Percentiles rank a stretch among this genome's conserved stretches.
phyloP scores from a whole-genome alignment of 148 eudicot species.

The Cornus suecica region DNA sequence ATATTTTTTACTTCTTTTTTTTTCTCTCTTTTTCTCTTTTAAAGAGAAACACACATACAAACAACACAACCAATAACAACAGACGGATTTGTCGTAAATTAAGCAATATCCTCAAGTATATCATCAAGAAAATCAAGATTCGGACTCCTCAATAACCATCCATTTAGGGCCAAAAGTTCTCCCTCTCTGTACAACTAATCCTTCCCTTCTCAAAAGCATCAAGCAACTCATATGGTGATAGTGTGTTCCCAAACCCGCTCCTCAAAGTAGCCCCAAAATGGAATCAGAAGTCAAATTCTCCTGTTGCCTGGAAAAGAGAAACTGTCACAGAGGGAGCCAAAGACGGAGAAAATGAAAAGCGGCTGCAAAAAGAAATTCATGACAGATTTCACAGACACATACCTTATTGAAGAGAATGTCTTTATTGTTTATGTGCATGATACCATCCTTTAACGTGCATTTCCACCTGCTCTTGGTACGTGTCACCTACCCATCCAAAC shows the following conservation, averaged over 20 bases:
- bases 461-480: constrained; percentile 95
- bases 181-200: constrained; percentile 43
- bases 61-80: not conserved
- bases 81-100: not conserved
- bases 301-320: constrained; percentile 63
- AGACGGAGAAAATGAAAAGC: constrained; percentile 1
- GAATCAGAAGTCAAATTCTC: constrained; percentile 85
- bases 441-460: constrained; percentile 92
- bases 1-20: too few species aligned
- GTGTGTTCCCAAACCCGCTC: too few species aligned
- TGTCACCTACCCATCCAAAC: constrained; percentile 56
- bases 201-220: constrained; percentile 22
- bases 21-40: too few species aligned
- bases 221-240: constrained; percentile 15
- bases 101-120: not conserved
- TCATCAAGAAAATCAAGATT: not conserved
- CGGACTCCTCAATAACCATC: constrained; percentile 19
- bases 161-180: constrained; percentile 31
- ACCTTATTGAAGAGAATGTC: constrained; percentile 95
- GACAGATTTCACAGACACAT: not conserved
- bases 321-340: not conserved
- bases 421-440: constrained; percentile 93
- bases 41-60: too few species aligned
- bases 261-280: not conserved
- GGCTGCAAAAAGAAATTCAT: not conserved